Conservation (phyloP, 23 red algal genomes). For the Gracilaria domingensis region DNA sequence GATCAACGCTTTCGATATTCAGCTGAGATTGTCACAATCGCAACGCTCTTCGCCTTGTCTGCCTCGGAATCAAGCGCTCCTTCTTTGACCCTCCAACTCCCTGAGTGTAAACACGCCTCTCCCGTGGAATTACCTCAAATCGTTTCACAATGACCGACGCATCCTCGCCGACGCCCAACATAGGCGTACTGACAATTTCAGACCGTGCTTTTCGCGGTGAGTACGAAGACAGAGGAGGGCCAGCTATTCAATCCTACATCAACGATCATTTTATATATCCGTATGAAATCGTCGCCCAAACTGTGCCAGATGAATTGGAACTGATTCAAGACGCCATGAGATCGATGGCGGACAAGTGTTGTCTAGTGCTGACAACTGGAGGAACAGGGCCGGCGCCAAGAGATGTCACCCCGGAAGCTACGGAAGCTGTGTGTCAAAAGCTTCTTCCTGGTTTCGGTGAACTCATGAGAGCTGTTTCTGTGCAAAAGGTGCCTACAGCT, state of each 20-base stretch:
- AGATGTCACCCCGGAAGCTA: slow-evolving; percentile 90
- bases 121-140: background rate
- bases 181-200: slow-evolving; percentile 78
- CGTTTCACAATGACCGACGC: background rate
- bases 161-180: background rate
- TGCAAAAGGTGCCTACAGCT: slow-evolving; percentile 76
- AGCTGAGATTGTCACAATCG: too few relatives aligned
- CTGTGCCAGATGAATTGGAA: slow-evolving; percentile 75
- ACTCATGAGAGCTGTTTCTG: slow-evolving; percentile 71
- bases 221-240: slow-evolving; percentile 86
- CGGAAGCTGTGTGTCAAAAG: slow-evolving; percentile 83
- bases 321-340: slow-evolving; percentile 62
- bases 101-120: background rate
- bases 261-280: slow-evolving; percentile 52
- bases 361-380: slow-evolving; percentile 83
- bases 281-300: slow-evolving; percentile 35
- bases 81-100: background rate
- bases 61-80: too few relatives aligned
- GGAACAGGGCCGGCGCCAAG: slow-evolving; percentile 83
- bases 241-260: slow-evolving; percentile 54
- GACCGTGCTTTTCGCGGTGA: slow-evolving; percentile 70
- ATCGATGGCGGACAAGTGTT: slow-evolving; percentile 40
- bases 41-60: too few relatives aligned
- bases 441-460: slow-evolving; percentile 87
- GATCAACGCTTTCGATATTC: background rate